phyloP scores from a whole-genome alignment of 768 basidiomycete genomes.

The Kockovaella imperatae region DNA sequence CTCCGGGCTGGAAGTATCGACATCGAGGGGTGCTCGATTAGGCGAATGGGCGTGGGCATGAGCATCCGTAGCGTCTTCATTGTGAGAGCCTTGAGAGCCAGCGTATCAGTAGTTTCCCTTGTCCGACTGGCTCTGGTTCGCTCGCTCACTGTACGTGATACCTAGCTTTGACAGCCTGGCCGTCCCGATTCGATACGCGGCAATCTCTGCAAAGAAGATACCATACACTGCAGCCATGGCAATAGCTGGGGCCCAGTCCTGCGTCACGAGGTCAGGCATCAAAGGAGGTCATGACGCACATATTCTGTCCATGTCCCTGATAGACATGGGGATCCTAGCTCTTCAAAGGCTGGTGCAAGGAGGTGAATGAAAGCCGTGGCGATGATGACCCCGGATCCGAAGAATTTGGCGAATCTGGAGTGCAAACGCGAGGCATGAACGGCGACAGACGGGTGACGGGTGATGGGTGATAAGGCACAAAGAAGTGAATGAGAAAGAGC shows the following conservation, averaged over 20 bases:
- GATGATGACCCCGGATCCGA: slow-evolving; percentile 72
- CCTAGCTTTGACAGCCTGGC: slow-evolving; percentile 63
- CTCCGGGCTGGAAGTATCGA: slow-evolving; percentile 22
- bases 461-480: too few relatives aligned
- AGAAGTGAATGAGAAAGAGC: too few relatives aligned
- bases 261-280: not conserved
- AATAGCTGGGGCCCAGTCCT: slow-evolving; percentile 77
- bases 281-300: slow-evolving; percentile 49
- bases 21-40: slow-evolving; percentile 45
- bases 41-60: slow-evolving; percentile 38
- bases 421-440: not conserved
- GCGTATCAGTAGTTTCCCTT: not conserved
- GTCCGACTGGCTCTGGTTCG: not conserved
- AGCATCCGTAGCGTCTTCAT: slow-evolving; percentile 27
- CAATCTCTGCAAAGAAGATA: slow-evolving; percentile 76
- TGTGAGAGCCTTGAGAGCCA: slow-evolving; percentile 18
- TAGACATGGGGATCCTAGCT: slow-evolving; percentile 64
- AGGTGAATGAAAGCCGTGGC: slow-evolving; percentile 69
- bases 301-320: slow-evolving; percentile 63
- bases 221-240: slow-evolving; percentile 71
- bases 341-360: slow-evolving; percentile 64
- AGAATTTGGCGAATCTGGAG: slow-evolving; percentile 72
- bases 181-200: slow-evolving; percentile 81
- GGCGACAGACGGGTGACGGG: too few relatives aligned
- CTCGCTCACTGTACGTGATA: slow-evolving; percentile 42